Percentiles rank a stretch among this genome's conserved stretches.
These are phyloP conservation scores for Salinomyces thailandicus DNA, from an alignment of 2,329 filamentous ascomycete species.

Conservation along the genomic window DNA sequence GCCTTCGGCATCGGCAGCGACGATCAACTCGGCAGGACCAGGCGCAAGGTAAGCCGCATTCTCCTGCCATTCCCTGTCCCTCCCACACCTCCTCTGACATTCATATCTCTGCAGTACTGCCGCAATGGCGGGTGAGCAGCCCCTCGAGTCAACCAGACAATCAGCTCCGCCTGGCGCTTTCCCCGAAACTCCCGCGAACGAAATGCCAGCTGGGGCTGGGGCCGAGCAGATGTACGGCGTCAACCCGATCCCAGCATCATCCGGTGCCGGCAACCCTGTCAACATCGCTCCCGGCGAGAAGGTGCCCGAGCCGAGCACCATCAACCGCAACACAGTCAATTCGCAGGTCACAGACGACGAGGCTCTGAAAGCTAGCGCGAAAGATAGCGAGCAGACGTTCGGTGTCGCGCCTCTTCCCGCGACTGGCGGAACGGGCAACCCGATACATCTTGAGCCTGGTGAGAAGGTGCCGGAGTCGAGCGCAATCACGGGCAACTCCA, in stretches of 20 bases:
- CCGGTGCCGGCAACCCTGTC: not conserved
- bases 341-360: slow-evolving; percentile 57
- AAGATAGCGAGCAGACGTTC: slow-evolving; percentile 29
- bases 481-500: slow-evolving; percentile 56
- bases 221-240: slow-evolving; percentile 40
- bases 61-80: too few species aligned
- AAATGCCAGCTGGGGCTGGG: slow-evolving; percentile 10
- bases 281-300: not conserved
- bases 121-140: slow-evolving; percentile 55
- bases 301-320: slow-evolving; percentile 24
- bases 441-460: slow-evolving; percentile 66
- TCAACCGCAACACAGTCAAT: slow-evolving; percentile 61
- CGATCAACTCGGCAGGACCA: slow-evolving; percentile 58
- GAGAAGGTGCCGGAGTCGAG: slow-evolving; percentile 64
- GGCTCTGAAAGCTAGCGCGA: slow-evolving; percentile 32
- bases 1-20: slow-evolving; percentile 34
- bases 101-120: slow-evolving; percentile 64
- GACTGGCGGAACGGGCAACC: slow-evolving; percentile 57
- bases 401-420: slow-evolving; percentile 49
- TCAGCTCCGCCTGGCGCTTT: slow-evolving; percentile 52
- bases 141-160: slow-evolving; percentile 36
- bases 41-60: slow-evolving; percentile 44
- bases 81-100: slow-evolving; percentile 58
- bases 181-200: slow-evolving; percentile 56
- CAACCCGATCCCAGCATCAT: slow-evolving; percentile 46